These are phyloP conservation scores for Gaultheria prostrata DNA, from an alignment of 148 eudicot genomes.

Conservation along the genomic window DNA sequence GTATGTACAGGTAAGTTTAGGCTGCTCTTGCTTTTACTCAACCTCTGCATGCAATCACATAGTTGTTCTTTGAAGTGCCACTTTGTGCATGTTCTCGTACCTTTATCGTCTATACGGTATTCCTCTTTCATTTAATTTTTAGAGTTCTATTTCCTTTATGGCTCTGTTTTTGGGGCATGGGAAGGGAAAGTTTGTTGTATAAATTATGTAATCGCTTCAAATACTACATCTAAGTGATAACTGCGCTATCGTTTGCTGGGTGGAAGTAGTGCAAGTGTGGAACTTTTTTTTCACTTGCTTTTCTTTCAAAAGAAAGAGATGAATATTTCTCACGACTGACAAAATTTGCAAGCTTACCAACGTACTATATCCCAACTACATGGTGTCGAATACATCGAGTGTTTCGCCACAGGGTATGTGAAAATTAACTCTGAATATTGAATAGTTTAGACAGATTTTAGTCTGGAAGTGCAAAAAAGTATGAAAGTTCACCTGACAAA, in stretches of 20 bases:
- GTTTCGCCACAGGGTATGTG: neutral
- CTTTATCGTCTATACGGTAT: neutral
- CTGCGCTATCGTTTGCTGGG: neutral
- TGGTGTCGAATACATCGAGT: too few species aligned
- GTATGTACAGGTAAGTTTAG: slow-evolving; percentile 50
- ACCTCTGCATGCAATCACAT: too few species aligned
- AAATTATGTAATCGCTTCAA: neutral
- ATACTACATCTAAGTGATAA: neutral
- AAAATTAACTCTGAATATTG: neutral
- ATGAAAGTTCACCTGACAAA: too few species aligned
- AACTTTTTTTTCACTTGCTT: too few species aligned
- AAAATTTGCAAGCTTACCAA: too few species aligned
- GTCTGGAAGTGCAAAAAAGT: too few species aligned
- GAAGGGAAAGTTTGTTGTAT: neutral
- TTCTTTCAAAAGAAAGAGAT: too few species aligned
- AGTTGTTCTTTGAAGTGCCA: too few species aligned
- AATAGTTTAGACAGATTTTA: neutral
- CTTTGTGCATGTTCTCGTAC: neutral
- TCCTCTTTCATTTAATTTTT: too few species aligned
- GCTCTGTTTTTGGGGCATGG: neutral
- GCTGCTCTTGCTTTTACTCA: neutral
- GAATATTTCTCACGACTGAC: too few species aligned
- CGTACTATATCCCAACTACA: too few species aligned
- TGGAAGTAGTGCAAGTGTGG: too few species aligned
- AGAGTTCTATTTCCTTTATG: neutral